Evolutionary conservation across 2,329 filamentous ascomycete genomes (phyloP), one percentile per base, ranked within the genome.

Genomic region (Penicillium janthinellum): DNA sequence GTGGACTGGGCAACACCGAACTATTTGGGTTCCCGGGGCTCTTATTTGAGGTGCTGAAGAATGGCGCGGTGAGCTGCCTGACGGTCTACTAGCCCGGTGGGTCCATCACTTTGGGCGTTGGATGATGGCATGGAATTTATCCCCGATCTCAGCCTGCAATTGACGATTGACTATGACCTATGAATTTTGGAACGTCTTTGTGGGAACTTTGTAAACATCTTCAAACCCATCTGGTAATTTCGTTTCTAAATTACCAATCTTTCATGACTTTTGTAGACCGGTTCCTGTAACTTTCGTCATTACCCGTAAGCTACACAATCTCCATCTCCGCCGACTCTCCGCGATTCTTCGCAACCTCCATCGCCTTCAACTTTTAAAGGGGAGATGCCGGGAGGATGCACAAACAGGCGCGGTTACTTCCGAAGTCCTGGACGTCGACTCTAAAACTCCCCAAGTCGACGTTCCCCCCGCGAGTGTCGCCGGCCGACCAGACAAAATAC

Each of bases 31-130:
- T 97, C 71, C 94, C 95, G 0, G 94, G 95, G 0, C 79, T 98
- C 75, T 87, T 97, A 49, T 98, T 99, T 79, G 95, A 99, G 78
- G 94, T 99, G 31, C 78, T 98, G 75, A 93, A 91, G 86, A 97
- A 96, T 72, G 92, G 91, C 4, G 89, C 87, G 62, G 90, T 99
- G 25, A 96, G 92, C 75, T 90, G 91, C 28, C 81, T 98, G 73
- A 98, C 94, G 10, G 88, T 96, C 25, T 96, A 93, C 79, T 96
- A 74, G 85, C 17, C 22, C 28, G 25, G 5, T 7, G 1, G 3
- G 20, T 17, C 12, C 6, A 17, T 20, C 25, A 22, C 22, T 22
- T 20, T 42, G 38, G 37, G 41, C 10, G 35, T 51, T 51, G 28
- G 34, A 7, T 1, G 3, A 14, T n/a, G 49, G n/a, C 5, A 28